Evolutionary conservation across 2,329 filamentous ascomycete genomes (phyloP), one percentile per base, ranked within the genome.

Genomic region (Pseudogymnoascus verrucosus): DNA sequence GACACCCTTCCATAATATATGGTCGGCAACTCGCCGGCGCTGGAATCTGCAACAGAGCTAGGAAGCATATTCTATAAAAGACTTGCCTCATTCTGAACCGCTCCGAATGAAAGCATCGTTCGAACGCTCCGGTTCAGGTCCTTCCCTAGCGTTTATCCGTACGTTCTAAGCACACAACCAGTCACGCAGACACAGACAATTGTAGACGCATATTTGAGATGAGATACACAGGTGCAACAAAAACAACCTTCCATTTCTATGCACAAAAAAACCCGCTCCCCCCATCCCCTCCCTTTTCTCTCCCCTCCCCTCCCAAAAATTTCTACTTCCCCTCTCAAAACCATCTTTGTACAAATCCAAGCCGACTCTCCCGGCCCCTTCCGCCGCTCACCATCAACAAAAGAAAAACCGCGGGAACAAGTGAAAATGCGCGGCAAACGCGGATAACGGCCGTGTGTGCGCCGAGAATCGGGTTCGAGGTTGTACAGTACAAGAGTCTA

Each of bases 271-370:
- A 11, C 23, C 39, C 37, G 47, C 60, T n/a, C 36, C 37, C 62
- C 23, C 6, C 65, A 85, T 82, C 85, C 74, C 80, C 86, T 23
- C 36, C 68, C 76, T 61, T 61, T 12, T 54, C 34, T 44, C 60
- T n/a, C 34, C 28, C 57, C 23, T 16, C 28, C 57, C 14, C 31
- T 28, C 6, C 47, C 47, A 11, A 57, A 57, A 31, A 3, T 34
- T 16, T 57, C 47, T 57, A 51, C 44, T 6, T 39, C 37, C 57
- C 21, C 57, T 19, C 6, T 54, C 10, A 34, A 23, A 26, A 28
- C 4, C 34, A 42, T 42, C 39, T 61, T 42, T 61, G 39, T 61
- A 42, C 47, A 57, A 57, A 57, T 57, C 47, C 47, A 34, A 34
- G 47, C 47, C 47, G n/a, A 57, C 47, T 54, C 47, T 54, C 47